These are phyloP conservation scores for Trichosporon sp. DNA, from an alignment of 1,284 basidiomycete genomes.

Conservation along the genomic window DNA sequence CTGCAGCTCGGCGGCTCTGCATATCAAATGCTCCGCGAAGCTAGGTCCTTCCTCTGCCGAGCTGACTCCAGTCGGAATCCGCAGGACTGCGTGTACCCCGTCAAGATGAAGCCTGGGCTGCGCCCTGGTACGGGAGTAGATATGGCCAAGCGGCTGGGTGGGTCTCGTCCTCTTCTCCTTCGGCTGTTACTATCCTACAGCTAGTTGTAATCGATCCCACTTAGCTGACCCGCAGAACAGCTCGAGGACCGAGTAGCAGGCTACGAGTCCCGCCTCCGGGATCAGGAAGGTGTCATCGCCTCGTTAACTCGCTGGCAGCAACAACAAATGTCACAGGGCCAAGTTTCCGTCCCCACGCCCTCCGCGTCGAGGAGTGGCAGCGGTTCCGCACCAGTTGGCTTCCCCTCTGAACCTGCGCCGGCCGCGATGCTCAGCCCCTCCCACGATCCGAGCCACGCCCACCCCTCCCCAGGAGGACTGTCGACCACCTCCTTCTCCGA, in stretches of 20 bases:
- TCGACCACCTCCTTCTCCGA: conserved; percentile 46
- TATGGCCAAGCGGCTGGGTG: conserved; percentile 52
- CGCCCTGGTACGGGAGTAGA: conserved; percentile 54
- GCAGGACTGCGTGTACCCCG: conserved; percentile 49
- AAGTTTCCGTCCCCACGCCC: neutral
- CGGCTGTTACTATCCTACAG: no score
- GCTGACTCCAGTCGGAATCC: conserved; percentile 40
- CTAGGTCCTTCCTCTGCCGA: no score
- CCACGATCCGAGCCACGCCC: conserved; percentile 38
- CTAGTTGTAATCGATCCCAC: neutral
- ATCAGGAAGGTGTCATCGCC: conserved; percentile 44
- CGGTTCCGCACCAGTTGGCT: neutral
- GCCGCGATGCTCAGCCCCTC: neutral
- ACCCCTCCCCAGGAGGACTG: conserved; percentile 38
- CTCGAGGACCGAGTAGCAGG: conserved; percentile 45
- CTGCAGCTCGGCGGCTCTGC: no score
- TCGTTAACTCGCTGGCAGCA: conserved; percentile 33
- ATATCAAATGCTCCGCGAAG: no score
- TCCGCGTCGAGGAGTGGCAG: neutral
- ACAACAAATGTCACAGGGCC: neutral
- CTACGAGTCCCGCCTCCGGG: conserved; percentile 42
- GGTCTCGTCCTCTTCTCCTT: conserved; percentile 21
- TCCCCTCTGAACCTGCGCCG: neutral
- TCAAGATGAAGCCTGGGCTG: conserved; percentile 55
- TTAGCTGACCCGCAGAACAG: conserved; percentile 34